These are phyloP conservation scores for Phialophora expanda DNA, from an alignment of 2,329 filamentous ascomycete species.

Conservation along the genomic window DNA sequence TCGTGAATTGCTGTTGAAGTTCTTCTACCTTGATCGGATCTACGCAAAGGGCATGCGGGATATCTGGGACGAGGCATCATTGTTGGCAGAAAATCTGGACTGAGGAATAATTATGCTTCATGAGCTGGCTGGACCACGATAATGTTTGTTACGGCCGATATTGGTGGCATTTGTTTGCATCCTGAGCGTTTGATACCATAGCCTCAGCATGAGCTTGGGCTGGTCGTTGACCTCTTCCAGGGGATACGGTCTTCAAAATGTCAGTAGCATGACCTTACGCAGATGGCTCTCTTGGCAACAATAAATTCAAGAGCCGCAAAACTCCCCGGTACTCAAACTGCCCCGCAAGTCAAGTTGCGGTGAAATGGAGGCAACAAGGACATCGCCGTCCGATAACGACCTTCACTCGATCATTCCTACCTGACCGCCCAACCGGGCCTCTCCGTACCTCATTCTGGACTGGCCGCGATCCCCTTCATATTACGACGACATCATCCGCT, in stretches of 20 bases:
- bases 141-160: conserved; percentile 8
- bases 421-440: neutral
- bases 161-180: neutral
- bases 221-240: neutral
- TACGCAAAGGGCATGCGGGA: conserved; percentile 25
- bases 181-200: conserved; percentile 10
- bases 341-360: neutral
- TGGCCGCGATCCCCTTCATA: neutral
- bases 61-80: conserved; percentile 27
- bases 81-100: conserved; percentile 26
- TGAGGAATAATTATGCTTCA: neutral
- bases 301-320: neutral
- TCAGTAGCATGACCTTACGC: neutral
- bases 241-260: neutral
- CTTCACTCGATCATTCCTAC: neutral
- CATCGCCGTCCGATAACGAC: neutral
- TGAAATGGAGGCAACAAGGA: neutral
- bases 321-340: neutral
- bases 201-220: no score
- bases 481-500: neutral
- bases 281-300: neutral
- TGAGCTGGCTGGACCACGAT: neutral
- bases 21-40: conserved; percentile 30
- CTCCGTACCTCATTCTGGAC: neutral
- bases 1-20: conserved; percentile 20